Conservation (phyloP, 1,284 basidiomycete species). For the Coniferiporia weirii region DNA sequence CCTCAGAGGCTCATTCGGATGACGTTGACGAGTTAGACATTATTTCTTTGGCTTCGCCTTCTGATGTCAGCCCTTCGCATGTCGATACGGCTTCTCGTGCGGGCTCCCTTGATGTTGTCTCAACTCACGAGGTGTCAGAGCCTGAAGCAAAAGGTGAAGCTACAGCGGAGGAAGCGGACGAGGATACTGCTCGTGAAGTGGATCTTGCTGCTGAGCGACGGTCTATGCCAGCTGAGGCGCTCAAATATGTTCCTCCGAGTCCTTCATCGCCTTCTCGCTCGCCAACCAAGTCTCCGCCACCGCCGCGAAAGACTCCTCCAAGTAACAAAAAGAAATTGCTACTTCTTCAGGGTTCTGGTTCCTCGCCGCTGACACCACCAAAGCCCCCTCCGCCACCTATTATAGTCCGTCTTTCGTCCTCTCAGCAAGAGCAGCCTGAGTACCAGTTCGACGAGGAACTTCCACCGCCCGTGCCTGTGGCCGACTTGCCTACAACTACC, state of each 20-base stretch:
- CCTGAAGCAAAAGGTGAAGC: neutral
- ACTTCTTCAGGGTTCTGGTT: neutral
- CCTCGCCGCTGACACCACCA: slow-evolving; percentile 9
- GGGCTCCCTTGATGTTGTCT: neutral
- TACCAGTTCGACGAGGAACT: slow-evolving; percentile 2
- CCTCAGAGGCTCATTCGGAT: neutral
- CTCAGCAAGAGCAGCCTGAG: slow-evolving; percentile 3
- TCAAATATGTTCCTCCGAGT: slow-evolving; percentile 7
- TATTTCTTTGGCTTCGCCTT: slow-evolving; percentile 7
- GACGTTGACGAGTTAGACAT: slow-evolving; percentile 13
- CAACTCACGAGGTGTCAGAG: neutral
- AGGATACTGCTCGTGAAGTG: neutral
- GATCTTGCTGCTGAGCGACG: neutral
- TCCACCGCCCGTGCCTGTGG: neutral
- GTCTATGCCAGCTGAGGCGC: neutral
- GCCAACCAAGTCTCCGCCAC: slow-evolving; percentile 1
- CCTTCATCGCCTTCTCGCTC: slow-evolving; percentile 10
- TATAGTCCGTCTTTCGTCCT: slow-evolving; percentile 6
- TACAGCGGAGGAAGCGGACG: neutral
- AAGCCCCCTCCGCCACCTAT: slow-evolving; percentile 16
- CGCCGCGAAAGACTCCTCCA: neutral
- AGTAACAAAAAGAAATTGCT: neutral
- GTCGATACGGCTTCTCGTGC: neutral
- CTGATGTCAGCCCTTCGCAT: neutral
- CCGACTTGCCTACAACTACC: slow-evolving; percentile 20